A percentile compares a stretch with the other conserved stretches of the same genome.
phyloP scores from a whole-genome alignment of 768 basidiomycete species.

The Scleroderma bovista region DNA sequence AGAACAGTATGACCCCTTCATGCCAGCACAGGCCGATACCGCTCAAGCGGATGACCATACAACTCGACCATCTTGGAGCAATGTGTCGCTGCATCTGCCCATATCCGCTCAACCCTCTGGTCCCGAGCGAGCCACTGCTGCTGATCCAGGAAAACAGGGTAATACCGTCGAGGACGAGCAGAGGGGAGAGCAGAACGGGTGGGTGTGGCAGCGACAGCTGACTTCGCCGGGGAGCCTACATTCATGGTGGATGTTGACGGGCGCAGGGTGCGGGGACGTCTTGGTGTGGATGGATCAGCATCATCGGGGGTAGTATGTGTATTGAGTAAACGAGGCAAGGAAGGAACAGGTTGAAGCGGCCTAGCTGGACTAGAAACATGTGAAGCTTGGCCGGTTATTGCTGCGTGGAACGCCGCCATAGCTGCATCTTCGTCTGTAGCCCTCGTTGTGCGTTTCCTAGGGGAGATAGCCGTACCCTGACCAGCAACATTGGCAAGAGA shows the following conservation, averaged over 20 bases:
- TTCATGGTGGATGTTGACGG: not conserved
- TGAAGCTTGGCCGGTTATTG: conserved; percentile 3
- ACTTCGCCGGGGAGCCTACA: not conserved
- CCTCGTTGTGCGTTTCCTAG: conserved; percentile 2
- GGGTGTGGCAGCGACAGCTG: not conserved
- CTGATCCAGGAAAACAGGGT: conserved; percentile 46
- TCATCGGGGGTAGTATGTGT: not conserved
- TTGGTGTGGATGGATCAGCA: conserved; percentile 22
- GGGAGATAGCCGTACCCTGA: conserved; percentile 12
- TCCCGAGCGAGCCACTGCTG: conserved; percentile 43
- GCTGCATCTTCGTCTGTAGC: not conserved
- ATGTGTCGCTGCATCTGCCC: conserved; percentile 14
- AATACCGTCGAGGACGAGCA: conserved; percentile 33
- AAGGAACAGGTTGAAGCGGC: not conserved
- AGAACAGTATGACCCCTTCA: too few relatives aligned
- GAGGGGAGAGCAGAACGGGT: not conserved
- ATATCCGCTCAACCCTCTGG: conserved; percentile 28
- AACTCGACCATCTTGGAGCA: conserved; percentile 10
- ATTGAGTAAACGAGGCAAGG: not conserved
- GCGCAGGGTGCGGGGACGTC: conserved; percentile 10
- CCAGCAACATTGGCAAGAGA: conserved; percentile 5
- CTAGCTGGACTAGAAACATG: not conserved
- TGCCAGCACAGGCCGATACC: too few relatives aligned
- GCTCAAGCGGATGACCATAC: conserved; percentile 14
- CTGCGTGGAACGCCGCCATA: conserved; percentile 15